Conservation (phyloP, 2,329 filamentous ascomycete genomes). For the Sporothrix humicola region DNA sequence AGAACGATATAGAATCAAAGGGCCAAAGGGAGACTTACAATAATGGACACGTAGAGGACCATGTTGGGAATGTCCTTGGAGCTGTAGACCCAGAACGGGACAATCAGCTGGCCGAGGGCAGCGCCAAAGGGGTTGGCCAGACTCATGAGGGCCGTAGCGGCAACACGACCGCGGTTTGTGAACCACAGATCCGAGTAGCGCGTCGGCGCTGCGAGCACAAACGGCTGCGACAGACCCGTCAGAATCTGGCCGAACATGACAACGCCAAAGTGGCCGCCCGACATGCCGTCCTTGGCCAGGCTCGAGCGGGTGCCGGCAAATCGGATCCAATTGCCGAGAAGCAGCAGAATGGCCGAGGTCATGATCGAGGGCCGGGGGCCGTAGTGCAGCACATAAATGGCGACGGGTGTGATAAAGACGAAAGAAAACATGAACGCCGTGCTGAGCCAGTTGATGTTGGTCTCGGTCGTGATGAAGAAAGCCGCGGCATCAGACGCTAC, state of each 20-base stretch:
- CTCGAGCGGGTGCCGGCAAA: conserved; percentile 68
- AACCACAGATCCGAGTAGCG: conserved; percentile 96
- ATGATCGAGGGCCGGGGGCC: conserved; percentile 82
- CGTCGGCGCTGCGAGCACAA: conserved; percentile 86
- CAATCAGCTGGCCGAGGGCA: conserved; percentile 84
- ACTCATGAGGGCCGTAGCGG: conserved; percentile 82
- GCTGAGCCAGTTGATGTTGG: conserved; percentile 88
- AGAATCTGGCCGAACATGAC: conserved; percentile 93
- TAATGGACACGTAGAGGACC: conserved; percentile 83
- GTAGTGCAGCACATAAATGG: conserved; percentile 77
- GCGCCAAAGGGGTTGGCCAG: conserved; percentile 90
- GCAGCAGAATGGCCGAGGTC: conserved; percentile 71
- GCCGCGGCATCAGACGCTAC: conserved; percentile 74
- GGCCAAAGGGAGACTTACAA: conserved; percentile 60
- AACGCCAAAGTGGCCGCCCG: conserved; percentile 69
- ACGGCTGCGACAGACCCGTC: conserved; percentile 87
- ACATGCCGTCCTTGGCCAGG: conserved; percentile 34
- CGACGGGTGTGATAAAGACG: conserved; percentile 70
- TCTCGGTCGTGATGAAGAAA: conserved; percentile 78
- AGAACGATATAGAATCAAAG: not conserved
- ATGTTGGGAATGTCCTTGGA: conserved; percentile 74
- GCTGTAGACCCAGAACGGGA: conserved; percentile 73
- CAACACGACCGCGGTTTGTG: conserved; percentile 79
- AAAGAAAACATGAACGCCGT: conserved; percentile 89
- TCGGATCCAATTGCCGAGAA: conserved; percentile 89